A percentile compares a stretch with the other conserved stretches of the same genome.
Conservation (phyloP, 257 asterid genomes). For the Knoxia roxburghii region DNA sequence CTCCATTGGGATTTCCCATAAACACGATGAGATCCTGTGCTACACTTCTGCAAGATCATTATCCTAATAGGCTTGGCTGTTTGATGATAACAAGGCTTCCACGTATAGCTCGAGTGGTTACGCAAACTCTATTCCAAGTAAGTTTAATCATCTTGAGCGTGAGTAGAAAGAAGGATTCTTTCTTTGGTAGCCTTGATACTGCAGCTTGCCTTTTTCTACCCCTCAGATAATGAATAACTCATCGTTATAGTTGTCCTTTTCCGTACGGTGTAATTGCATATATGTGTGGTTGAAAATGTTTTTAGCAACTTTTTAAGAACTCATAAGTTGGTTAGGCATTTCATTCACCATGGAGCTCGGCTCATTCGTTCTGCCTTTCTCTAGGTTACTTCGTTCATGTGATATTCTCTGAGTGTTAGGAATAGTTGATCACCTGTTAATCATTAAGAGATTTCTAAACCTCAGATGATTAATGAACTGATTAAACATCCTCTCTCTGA, state of each 20-base stretch:
- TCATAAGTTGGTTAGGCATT: background rate
- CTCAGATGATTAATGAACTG: background rate
- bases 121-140: conserved; percentile 39
- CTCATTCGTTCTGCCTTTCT: background rate
- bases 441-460: background rate
- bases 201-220: background rate
- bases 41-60: conserved; percentile 44
- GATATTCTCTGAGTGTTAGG: background rate
- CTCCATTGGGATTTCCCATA: conserved; percentile 42
- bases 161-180: background rate
- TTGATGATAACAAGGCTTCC: conserved; percentile 38
- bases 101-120: conserved; percentile 34
- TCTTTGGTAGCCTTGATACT: background rate
- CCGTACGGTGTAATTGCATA: background rate
- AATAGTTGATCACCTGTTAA: background rate
- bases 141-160: background rate
- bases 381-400: background rate
- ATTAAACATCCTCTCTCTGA: background rate
- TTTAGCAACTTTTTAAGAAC: background rate
- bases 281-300: background rate
- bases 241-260: background rate
- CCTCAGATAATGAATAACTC: background rate
- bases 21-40: conserved; percentile 47
- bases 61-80: conserved; percentile 37
- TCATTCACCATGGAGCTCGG: background rate